Conservation (phyloP, 169 alveolate genomes). For the Theileria sp. region DNA sequence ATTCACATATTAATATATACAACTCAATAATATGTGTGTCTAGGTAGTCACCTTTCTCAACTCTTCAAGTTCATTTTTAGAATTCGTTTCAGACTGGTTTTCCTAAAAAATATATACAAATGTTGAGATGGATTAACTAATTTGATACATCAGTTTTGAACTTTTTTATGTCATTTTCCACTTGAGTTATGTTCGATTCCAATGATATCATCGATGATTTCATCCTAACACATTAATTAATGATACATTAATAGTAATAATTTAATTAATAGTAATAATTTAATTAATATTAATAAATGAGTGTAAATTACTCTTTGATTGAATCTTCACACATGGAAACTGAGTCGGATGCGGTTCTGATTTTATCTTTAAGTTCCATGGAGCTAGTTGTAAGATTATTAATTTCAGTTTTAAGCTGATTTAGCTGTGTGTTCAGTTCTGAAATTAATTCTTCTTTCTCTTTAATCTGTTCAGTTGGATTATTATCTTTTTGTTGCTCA, state of each 20-base stretch:
- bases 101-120: background rate
- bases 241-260: background rate
- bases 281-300: too few species aligned
- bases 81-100: background rate
- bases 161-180: conserved; percentile 45
- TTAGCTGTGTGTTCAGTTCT: conserved; percentile 15
- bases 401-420: conserved; percentile 33
- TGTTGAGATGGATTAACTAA: background rate
- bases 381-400: conserved; percentile 35
- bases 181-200: conserved; percentile 35
- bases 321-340: conserved; percentile 43
- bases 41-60: conserved; percentile 14
- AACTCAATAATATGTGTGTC: too few species aligned
- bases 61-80: background rate
- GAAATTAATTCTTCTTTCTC: conserved; percentile 53
- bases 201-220: conserved; percentile 34
- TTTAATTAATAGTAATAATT: too few species aligned
- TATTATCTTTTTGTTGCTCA: conserved; percentile 42
- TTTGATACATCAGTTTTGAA: conserved; percentile 30
- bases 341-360: conserved; percentile 42
- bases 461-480: conserved; percentile 62
- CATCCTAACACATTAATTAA: conserved; percentile 11
- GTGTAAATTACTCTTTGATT: conserved; percentile 45
- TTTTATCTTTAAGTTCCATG: conserved; percentile 33
- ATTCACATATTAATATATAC: too few species aligned